phyloP scores from a whole-genome alignment of 768 basidiomycete genomes.

The Harrya chromipes region DNA sequence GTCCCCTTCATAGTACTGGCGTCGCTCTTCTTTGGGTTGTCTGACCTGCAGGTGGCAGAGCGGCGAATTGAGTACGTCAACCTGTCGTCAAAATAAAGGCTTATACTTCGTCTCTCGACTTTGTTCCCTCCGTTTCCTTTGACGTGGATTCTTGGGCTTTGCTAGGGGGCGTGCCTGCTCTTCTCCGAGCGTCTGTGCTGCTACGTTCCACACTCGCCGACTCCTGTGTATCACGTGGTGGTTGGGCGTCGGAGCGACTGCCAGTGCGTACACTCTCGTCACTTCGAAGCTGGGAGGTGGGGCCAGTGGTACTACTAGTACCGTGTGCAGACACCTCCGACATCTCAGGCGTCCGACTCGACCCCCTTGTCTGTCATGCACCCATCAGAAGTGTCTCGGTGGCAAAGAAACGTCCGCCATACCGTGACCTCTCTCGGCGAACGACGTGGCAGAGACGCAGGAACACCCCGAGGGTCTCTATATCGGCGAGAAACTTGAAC shows the following conservation, averaged over 20 bases:
- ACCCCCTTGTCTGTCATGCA: background rate
- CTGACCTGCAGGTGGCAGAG: background rate
- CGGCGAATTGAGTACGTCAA: background rate
- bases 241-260: background rate
- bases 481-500: background rate
- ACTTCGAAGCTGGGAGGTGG: background rate
- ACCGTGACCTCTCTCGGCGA: constrained; percentile 13
- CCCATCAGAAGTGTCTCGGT: background rate
- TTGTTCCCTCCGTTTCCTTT: background rate
- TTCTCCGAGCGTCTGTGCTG: background rate
- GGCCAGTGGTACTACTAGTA: background rate
- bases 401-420: background rate
- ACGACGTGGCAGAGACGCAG: background rate
- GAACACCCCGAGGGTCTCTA: background rate
- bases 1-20: background rate
- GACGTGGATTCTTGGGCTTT: background rate
- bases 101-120: constrained; percentile 7
- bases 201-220: background rate
- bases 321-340: background rate
- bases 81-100: too few species aligned
- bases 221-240: background rate
- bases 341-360: background rate
- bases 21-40: background rate
- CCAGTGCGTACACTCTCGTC: background rate
- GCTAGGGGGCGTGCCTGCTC: background rate